A percentile compares a stretch with the other conserved stretches of the same genome.
Conservation (phyloP, 2,329 filamentous ascomycete species). For the Blastomyces percursus region DNA sequence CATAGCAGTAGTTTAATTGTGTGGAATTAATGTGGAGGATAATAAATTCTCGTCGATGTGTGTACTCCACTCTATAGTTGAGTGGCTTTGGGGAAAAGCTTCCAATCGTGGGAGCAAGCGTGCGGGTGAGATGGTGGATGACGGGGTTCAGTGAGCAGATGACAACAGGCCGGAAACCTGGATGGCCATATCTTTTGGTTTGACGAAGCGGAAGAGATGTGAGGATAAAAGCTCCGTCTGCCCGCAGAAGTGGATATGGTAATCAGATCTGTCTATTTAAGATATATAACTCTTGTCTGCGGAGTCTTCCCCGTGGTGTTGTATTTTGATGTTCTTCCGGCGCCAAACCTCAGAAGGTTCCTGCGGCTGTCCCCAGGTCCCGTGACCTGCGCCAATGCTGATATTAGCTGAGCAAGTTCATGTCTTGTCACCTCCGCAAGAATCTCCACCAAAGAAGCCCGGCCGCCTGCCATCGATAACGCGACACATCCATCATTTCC, state of each 20-base stretch:
- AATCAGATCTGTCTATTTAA: background rate
- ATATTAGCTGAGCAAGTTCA: slow-evolving; percentile 24
- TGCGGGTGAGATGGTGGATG: background rate
- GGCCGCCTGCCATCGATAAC: slow-evolving; percentile 27
- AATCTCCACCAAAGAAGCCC: slow-evolving; percentile 29
- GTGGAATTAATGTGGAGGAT: background rate
- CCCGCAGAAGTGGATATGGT: background rate
- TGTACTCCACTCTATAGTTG: background rate
- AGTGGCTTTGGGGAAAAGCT: background rate
- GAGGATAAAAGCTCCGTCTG: background rate
- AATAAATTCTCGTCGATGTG: background rate
- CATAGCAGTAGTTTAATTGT: slow-evolving; percentile 12
- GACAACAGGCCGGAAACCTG: background rate
- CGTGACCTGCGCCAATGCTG: slow-evolving; percentile 12
- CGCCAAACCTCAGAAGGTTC: background rate
- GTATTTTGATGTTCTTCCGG: slow-evolving; percentile 10
- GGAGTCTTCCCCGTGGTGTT: slow-evolving; percentile 18
- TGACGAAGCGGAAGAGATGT: background rate
- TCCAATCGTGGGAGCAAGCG: background rate
- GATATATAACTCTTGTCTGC: slow-evolving; percentile 4
- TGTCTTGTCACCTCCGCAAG: slow-evolving; percentile 31
- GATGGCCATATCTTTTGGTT: background rate
- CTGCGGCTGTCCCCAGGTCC: slow-evolving; percentile 6
- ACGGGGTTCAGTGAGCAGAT: background rate
- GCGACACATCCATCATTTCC: slow-evolving; percentile 25